Base-by-base conservation (phyloP, 2,329 filamentous ascomycete genomes). In the Hypoxylon sp. region DNA sequence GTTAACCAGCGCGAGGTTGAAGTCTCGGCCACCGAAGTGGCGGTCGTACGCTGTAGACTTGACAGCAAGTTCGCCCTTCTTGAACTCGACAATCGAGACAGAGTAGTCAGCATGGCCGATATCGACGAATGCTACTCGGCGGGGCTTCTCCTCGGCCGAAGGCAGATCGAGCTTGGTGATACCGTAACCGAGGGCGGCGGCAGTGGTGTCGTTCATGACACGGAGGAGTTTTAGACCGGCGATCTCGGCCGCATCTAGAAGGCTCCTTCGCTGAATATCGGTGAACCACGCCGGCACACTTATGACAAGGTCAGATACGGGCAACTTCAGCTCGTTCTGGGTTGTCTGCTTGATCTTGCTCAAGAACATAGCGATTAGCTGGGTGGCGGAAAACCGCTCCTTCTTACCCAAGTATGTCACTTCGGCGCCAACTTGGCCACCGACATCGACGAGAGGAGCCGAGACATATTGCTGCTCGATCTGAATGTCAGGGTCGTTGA, bases 91-190 rank as follows among this genome's bases (percentile, higher is more conserved):
- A 73, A 99, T 90, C 71, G 94, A 95, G 82, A 88, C 91, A 65
- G 94, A 97, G 87, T 97, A 98, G 86, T 96, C 96, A 86, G 92
- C 95, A 88, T 98, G 92, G 73, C 96, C 96, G 74, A 99, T 92
- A 81, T 99, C 96, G 82, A 99, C 84, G 78, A 99, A 98, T 74
- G 89, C 91, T 61, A 98, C 94, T 63, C 95, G 90, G 78, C 92
- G 91, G 68, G 96, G 94, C 86, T 94, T 94, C 89, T 98, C 94
- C 77, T 98, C 96, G 46, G 91, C 87, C 29, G 85, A 85, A 64
- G 78, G 96, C 35, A 99, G 90, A 81, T 99, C 96, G 69, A 94
- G 87, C 87, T 99, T 98, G 77, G 96, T 98, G 85, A 99, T 98
- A 80, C 96, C 96, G 81, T 94, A 99, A 73, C 96, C 96, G 50